Evolutionary conservation across 805 yeast species (phyloP).

Genomic region (Saccharomyces mikatae): DNA sequence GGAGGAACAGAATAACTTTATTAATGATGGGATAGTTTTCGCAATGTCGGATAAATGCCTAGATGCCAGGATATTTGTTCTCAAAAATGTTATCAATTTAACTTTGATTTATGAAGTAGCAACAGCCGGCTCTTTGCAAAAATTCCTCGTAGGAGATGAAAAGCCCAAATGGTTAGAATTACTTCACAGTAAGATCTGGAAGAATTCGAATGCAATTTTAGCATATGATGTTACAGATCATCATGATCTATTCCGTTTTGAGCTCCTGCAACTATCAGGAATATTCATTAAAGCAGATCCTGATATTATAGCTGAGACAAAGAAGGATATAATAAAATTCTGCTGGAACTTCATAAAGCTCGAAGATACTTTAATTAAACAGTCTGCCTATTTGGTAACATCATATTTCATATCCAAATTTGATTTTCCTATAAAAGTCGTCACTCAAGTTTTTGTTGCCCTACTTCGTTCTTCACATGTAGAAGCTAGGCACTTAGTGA

Average conservation of each 20-base stretch:
- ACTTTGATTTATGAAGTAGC: constrained; percentile 56
- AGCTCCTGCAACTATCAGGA: constrained; percentile 74
- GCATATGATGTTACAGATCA: constrained; percentile 49
- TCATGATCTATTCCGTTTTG: constrained; percentile 67
- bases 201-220: constrained; percentile 45
- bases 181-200: constrained; percentile 68
- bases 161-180: constrained; percentile 55
- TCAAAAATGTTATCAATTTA: constrained; percentile 57
- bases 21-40: constrained; percentile 44
- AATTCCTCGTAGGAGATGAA: constrained; percentile 31
- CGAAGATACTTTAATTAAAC: constrained; percentile 83
- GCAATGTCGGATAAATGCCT: constrained; percentile 40
- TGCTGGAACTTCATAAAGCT: constrained; percentile 89
- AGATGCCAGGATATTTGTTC: constrained; percentile 52
- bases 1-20: constrained; percentile 40
- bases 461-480: constrained; percentile 73
- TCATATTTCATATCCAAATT: constrained; percentile 78
- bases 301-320: constrained; percentile 44
- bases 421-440: constrained; percentile 82
- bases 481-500: constrained; percentile 75
- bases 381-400: constrained; percentile 85
- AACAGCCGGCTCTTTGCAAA: constrained; percentile 39
- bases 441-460: constrained; percentile 88
- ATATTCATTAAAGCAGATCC: constrained; percentile 65
- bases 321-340: constrained; percentile 84